A percentile compares a stretch with the other conserved stretches of the same genome.
phyloP scores from a whole-genome alignment of 495 filamentous ascomycete genomes.

The Thermothielavioides terrestris region DNA sequence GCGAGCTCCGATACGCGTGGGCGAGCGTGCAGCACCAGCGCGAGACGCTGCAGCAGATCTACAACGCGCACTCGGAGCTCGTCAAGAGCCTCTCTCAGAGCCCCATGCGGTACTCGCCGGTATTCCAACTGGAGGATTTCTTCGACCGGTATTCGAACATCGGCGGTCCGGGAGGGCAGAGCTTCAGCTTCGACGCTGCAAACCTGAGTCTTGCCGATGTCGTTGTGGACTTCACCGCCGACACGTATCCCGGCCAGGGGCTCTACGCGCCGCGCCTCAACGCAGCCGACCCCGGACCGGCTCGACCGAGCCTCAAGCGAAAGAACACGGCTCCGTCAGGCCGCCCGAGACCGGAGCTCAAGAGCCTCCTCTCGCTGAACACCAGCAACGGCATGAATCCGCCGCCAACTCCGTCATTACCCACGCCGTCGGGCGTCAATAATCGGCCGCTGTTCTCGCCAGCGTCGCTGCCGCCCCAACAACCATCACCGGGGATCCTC shows the following conservation, averaged over 20 bases:
- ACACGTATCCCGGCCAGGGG: constrained; percentile 39
- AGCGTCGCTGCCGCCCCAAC: constrained; percentile 21
- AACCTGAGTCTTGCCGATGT: constrained; percentile 47
- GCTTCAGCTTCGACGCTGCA: constrained; percentile 43
- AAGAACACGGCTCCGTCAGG: constrained; percentile 27
- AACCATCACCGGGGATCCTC: constrained; percentile 24
- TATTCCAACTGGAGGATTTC: constrained; percentile 80
- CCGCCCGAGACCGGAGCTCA: constrained; percentile 29
- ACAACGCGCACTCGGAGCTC: constrained; percentile 62
- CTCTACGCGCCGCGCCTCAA: constrained; percentile 32
- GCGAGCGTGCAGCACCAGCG: constrained; percentile 70
- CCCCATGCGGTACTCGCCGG: constrained; percentile 56
- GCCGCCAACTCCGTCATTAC: constrained; percentile 17
- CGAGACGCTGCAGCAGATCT: constrained; percentile 65
- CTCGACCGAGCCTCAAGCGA: constrained; percentile 34
- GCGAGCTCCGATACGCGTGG: constrained; percentile 65
- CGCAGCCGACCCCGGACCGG: constrained; percentile 8
- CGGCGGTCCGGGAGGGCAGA: constrained; percentile 30
- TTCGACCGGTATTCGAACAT: constrained; percentile 63
- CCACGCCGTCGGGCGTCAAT: constrained; percentile 24
- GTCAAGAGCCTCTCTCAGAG: constrained; percentile 57
- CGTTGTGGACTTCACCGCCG: constrained; percentile 38
- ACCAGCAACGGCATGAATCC: constrained; percentile 18
- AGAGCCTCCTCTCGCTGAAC: constrained; percentile 17
- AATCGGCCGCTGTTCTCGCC: constrained; percentile 27